phyloP scores from a whole-genome alignment of 192 early-diverging fungal genomes.

The Gaertneriomyces sp. region DNA sequence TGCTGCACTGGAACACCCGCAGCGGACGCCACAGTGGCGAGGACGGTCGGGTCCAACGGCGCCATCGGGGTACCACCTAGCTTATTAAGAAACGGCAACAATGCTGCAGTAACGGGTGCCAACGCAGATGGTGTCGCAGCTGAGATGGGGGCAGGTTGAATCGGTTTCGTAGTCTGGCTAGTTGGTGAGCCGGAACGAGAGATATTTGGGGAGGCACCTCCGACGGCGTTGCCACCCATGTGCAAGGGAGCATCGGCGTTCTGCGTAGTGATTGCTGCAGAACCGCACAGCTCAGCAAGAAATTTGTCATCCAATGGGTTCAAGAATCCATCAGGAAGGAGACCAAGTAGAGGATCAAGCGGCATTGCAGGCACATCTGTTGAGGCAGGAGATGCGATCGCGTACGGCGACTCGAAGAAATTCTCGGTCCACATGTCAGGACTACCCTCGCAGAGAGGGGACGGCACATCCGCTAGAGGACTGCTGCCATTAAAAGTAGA shows the following conservation, averaged over 20 bases:
- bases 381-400: no score
- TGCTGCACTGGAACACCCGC: constrained; percentile 19
- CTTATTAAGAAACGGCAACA: constrained; percentile 10
- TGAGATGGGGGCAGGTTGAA: background rate
- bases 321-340: background rate
- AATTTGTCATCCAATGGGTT: background rate
- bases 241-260: background rate
- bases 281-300: background rate
- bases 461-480: no score
- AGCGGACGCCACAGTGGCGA: constrained; percentile 16
- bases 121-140: constrained; percentile 1
- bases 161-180: background rate
- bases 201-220: background rate
- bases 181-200: background rate
- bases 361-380: no score
- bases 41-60: constrained; percentile 4
- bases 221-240: background rate
- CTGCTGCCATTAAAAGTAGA: no score
- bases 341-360: background rate
- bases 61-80: constrained; percentile 13
- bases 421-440: no score
- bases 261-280: background rate
- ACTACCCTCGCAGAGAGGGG: no score
- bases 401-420: no score
- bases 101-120: constrained; percentile 5